Evolutionary conservation across 805 yeast genomes (phyloP), one percentile per base, ranked within the genome.

Genomic region (Zygosaccharomyces pseudorouxii): DNA sequence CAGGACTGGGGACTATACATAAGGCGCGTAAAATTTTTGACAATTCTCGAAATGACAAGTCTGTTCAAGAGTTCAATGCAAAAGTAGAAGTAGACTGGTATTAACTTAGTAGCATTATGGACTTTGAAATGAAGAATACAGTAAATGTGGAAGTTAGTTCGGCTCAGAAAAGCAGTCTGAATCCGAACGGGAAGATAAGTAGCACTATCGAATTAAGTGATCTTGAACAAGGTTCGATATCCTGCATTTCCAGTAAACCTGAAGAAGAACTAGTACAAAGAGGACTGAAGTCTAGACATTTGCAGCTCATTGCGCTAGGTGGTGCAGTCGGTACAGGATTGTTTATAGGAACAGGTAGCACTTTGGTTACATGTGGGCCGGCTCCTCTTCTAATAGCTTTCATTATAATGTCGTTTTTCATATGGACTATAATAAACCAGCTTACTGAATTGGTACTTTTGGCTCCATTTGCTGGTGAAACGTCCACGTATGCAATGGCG

Each of bases 251-350:
- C 2, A 18, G 16, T 31, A n/a, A 31, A 31, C 35, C 35, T 31
- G 19, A n/a, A n/a, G 31, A 31, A n/a, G 19, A 31, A 14, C 18
- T 31, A n/a, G 35, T 31, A 31, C 14, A 31, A 31, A 35, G 46
- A 41, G 46, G 55, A 4, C 50, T 52, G 9, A 52, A 52, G 28
- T 38, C 55, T 11, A 48, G 58, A 44, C 58, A 50, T 31, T 41
- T 55, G 22, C 56, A 53, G 29, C 37, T 45, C 5, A 48, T 43
- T 18, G 47, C 47, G 9, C 29, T 48, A 6, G 50, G 46, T 54
- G 88, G 74, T 43, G 69, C 75, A 43, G 64, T 73, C 53, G 77
- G 76, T 48, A 72, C 76, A 0, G 76, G 76, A 47, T 57, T 72
- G 12, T 71, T 71, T 53, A 52, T 71, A 16, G 64, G 71, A 22